A percentile compares a stretch with the other conserved stretches of the same genome.
phyloP scores from a whole-genome alignment of 2,329 filamentous ascomycete species.

The Chaetomiaceae sp. region DNA sequence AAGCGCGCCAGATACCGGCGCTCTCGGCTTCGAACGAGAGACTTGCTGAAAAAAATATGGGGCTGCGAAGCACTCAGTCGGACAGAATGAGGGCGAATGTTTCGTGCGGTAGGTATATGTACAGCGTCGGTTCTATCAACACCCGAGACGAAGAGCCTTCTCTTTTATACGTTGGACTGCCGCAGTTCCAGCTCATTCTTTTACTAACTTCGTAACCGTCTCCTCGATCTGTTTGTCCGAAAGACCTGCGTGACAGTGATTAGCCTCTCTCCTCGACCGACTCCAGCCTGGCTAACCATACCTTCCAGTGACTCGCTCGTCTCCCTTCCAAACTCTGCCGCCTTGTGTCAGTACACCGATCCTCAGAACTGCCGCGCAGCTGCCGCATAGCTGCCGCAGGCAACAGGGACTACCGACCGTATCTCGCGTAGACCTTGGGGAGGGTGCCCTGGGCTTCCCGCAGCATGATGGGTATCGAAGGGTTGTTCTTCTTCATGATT shows the following conservation, averaged over 20 bases:
- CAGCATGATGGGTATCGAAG: constrained; percentile 86
- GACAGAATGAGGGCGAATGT: neutral
- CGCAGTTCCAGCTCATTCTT: constrained; percentile 32
- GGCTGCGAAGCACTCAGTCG: neutral
- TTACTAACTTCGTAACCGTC: constrained; percentile 51
- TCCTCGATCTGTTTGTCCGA: constrained; percentile 60
- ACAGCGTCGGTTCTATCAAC: constrained; percentile 19
- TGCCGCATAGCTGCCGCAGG: too few relatives aligned
- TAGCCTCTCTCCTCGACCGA: constrained; percentile 4
- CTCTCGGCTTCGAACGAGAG: too few relatives aligned
- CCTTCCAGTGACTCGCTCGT: constrained; percentile 54
- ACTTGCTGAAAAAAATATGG: too few relatives aligned
- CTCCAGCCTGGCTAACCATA: constrained; percentile 15
- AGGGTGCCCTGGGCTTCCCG: constrained; percentile 82
- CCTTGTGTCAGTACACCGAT: neutral
- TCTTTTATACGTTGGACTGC: neutral
- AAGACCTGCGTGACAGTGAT: constrained; percentile 37
- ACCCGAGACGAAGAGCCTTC: neutral
- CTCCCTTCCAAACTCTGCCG: constrained; percentile 52
- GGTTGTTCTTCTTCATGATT: constrained; percentile 99
- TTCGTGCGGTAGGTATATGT: constrained; percentile 13
- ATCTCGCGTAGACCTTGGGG: constrained; percentile 87
- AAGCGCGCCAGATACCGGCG: too few relatives aligned
- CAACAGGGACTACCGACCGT: constrained; percentile 56
- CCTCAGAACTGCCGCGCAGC: neutral